Conservation (phyloP, 306 rosid species). For the Astragalus membranaceus region DNA sequence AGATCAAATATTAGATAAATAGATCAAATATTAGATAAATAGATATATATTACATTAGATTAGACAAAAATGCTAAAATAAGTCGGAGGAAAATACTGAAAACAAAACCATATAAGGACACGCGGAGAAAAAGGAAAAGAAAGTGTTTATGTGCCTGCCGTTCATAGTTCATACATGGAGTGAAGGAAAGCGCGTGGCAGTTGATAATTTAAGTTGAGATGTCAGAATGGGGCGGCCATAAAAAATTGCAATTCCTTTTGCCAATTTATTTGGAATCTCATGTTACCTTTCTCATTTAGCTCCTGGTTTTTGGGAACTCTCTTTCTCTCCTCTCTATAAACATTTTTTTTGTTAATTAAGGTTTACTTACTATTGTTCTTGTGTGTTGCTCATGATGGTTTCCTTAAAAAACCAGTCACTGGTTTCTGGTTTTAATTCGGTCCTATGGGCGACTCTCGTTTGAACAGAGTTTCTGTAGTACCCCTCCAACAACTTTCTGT, state of each 20-base stretch:
- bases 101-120: no score
- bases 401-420: conserved; percentile 5
- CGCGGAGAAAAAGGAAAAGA: background rate
- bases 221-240: conserved; percentile 24
- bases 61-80: no score
- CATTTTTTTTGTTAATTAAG: background rate
- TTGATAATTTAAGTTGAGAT: background rate
- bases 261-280: conserved; percentile 37
- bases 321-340: background rate
- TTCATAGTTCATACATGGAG: background rate
- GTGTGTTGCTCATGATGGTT: background rate
- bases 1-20: no score
- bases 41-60: no score
- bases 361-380: background rate
- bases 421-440: conserved; percentile 27
- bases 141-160: background rate
- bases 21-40: no score
- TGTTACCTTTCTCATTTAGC: conserved; percentile 16
- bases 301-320: conserved; percentile 64
- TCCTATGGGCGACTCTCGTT: conserved; percentile 25
- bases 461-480: background rate
- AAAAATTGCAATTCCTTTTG: background rate
- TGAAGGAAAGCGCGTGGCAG: conserved; percentile 9
- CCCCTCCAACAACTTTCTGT: conserved; percentile 15
- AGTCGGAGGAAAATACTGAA: no score